Conservation (phyloP, 2,329 filamentous ascomycete species). For the Pseudocercospora pini-densiflorae region DNA sequence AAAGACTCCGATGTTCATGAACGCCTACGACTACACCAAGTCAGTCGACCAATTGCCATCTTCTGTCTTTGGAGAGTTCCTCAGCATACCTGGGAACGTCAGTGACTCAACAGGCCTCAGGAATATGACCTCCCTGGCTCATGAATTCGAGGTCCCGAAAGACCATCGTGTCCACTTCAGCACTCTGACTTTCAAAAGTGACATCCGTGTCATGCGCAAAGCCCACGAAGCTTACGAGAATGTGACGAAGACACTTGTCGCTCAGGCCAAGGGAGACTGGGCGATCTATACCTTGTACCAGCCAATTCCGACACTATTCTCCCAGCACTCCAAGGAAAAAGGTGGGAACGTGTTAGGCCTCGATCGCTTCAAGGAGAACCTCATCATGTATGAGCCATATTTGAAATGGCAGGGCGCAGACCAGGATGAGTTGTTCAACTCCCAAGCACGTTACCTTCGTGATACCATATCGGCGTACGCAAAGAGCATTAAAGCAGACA, state of each 20-base stretch:
- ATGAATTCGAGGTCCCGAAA: constrained; percentile 10
- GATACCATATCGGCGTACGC: constrained; percentile 8
- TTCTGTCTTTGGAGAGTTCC: constrained; percentile 13
- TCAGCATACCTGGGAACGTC: constrained; percentile 12
- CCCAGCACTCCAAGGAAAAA: constrained; percentile 9
- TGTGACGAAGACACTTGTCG: constrained; percentile 10
- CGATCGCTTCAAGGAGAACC: constrained; percentile 37
- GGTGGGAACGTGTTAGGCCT: constrained; percentile 43
- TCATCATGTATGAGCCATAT: constrained; percentile 20
- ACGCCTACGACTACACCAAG: constrained; percentile 19
- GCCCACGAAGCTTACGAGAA: constrained; percentile 17
- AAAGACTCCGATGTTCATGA: constrained; percentile 16
- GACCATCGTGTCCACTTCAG: constrained; percentile 18
- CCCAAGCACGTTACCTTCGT: constrained; percentile 1
- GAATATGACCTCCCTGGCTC: constrained; percentile 18
- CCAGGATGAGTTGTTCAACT: constrained; percentile 8
- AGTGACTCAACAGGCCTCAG: constrained; percentile 14
- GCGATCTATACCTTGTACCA: constrained; percentile 13
- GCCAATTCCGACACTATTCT: constrained; percentile 16
- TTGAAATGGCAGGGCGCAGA: constrained; percentile 15
- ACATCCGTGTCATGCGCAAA: constrained; percentile 15
- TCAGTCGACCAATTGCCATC: background rate
- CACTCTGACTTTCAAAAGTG: constrained; percentile 17
- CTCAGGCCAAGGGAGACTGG: constrained; percentile 17
- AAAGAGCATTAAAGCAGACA: constrained; percentile 3